Evolutionary conservation across 2,329 filamentous ascomycete genomes (phyloP), one percentile per base, ranked within the genome.

Genomic region (Raffaelea ambrosiae): DNA sequence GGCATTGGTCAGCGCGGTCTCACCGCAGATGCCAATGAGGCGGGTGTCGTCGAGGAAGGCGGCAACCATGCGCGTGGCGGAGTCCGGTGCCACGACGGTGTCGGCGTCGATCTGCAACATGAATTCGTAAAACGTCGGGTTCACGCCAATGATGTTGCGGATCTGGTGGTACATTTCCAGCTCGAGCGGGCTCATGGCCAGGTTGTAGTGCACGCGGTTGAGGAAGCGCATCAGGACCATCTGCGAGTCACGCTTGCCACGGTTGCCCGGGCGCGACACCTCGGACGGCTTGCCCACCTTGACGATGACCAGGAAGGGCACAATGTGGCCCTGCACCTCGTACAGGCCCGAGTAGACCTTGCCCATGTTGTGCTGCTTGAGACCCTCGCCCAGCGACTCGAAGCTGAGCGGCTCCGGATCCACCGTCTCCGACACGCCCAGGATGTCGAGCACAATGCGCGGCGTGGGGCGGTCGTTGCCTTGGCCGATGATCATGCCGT

Each of bases 401-500:
- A 98, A 98, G 73, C 89, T 96, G 49, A 98, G 75, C 3, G 93
- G 88, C 63, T 97, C 91, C 0, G 94, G 93, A 60, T 98, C 91
- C 16, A 96, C 86, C 2, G 84, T 87, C 57, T 96, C 90, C 2
- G 89, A 86, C 26, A 98, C 93, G 54, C 93, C 93, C 5, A 98
- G 76, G 72, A 98, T 98, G 60, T 98, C 93, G 47, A 98, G 76
- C 21, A 98, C 90, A 56, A 98, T 98, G 52, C 90, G 83, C 40
- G 93, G 93, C 1, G 93, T 98, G 7, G 93, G 88, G 52, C 89
- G 81, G 64, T 98, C 93, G 67, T 98, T 98, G 61, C 93, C 93
- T 69, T 96, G 90, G 59, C 93, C 93, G 55, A 98, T 94, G 72
- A 98, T 98, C 91, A 98, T 97, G 68, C 93, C 93, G 61, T 98